Base-by-base conservation (phyloP, 1,284 basidiomycete species). In the Hypsizygus ulmarius region DNA sequence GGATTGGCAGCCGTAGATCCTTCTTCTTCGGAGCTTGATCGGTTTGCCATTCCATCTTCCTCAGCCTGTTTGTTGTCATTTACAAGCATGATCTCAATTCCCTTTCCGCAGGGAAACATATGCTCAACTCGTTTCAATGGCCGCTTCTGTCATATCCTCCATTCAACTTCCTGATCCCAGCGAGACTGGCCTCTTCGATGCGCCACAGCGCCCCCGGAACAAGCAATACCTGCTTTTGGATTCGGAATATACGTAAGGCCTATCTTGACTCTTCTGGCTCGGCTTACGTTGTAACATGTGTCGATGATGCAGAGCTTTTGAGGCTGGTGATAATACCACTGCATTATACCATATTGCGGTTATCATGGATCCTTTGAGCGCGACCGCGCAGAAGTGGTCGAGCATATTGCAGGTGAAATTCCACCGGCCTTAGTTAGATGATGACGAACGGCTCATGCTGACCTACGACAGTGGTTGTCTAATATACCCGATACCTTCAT, bases 291-390 rank as follows among this genome's bases (percentile, higher is more conserved):
- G 14, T 12, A 15, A 38, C n/a, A 39, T 15, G 35, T 40, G 45
- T 36, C 39, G 14, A 14, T 35, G 49, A 10, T 25, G 16, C 54
- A 92, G 88, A 11, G 76, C 81, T 3, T 86, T 94, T 61, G 68
- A 79, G 19, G 67, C 84, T 35, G 93, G 93, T 3, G 73, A 91
- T 55, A 76, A 80, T 5, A 62, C 71, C 0, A 81, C 75, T 0
- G 87, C 94, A 0, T 59, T 88, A 14, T 81, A 87, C 53, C 84
- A 89, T 32, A 70, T 97, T 33, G 86, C 79, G 1, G 76, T 89
- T 6, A 63, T 97, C 3, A 54, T 98, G 6, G 90, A 98, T 61
- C 96, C 96, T 1, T 64, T 97, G 19, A 92, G 87, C 36, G 89
- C 93, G 63, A 67, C 74, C 5, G 90, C 90, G 4, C 94, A 97